Base-by-base conservation (phyloP, 2,329 filamentous ascomycete species). In the Aspergillus sp. region DNA sequence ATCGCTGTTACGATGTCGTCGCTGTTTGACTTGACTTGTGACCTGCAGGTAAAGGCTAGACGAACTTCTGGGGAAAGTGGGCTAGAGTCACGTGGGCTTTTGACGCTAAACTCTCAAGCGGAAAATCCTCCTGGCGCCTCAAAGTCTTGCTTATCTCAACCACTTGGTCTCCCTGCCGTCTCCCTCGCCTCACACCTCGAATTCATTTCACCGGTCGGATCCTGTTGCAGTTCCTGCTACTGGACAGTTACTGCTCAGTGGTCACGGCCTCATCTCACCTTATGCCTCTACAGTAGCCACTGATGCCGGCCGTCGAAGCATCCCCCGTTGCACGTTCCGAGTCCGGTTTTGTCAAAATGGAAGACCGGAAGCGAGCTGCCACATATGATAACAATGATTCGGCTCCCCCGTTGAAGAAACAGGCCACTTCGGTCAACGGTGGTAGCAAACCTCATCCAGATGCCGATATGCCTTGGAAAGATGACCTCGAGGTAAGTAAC, bases 331-430 rank as follows among this genome's bases (percentile, higher is more conserved):
- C 89, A 84, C 87, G 88, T 86, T 87, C 91, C 84, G 90, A 92
- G 83, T 80, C 85, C 79, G 89, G 89, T 85, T 85, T 91, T 82
- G 84, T 88, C 71, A 97, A 95, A 87, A 99, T 98, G 94, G 95
- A 99, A 86, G 95, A 98, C 84, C 92, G 95, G 87, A 99, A 99
- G 87, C 89, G 95, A 87, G 91, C 93, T 76, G 91, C 93, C 76
- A 86, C 90, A 71, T 85, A 87, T 80, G 91, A 90, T 76, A 83
- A 87, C 73, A 91, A 95, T 78, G 92, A 97, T 70, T 83, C 91
- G 74, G 91, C 91, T 68, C 94, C 94, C 68, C 93, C 94, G 23
- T 91, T 89, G 75, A 99, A 98, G 85, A 90, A 93, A 80, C 91
- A 96, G 78, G 91, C 92, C 59, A 85, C 83, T 63, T 86, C 94